Conservation (phyloP, 192 early-diverging fungal genomes). For the Dimargaris verticillata region DNA sequence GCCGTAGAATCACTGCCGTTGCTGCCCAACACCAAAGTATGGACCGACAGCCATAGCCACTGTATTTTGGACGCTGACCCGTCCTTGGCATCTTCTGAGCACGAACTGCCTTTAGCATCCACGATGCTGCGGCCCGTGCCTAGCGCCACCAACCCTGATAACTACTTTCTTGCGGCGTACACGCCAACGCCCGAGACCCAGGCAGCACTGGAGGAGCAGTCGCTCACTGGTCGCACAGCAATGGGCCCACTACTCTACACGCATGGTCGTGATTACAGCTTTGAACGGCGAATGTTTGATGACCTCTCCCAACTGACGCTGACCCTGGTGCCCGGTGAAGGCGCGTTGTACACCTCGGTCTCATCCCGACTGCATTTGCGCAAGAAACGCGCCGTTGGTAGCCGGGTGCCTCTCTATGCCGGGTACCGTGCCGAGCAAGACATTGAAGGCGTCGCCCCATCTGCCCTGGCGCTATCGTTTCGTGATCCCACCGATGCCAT, state of each 20-base stretch:
- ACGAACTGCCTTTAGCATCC: neutral
- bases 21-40: slow-evolving; percentile 6
- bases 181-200: neutral
- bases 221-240: too few species aligned
- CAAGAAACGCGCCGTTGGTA: neutral
- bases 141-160: neutral
- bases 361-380: slow-evolving; percentile 1
- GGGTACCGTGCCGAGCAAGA: too few species aligned
- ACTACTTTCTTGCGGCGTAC: neutral
- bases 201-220: neutral
- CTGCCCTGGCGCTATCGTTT: too few species aligned
- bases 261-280: slow-evolving; percentile 9
- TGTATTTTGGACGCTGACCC: slow-evolving; percentile 6
- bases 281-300: neutral
- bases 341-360: slow-evolving; percentile 2
- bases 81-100: too few species aligned
- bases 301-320: slow-evolving; percentile 6
- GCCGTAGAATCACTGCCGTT: slow-evolving; percentile 1
- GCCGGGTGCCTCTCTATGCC: too few species aligned
- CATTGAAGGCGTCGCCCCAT: too few species aligned
- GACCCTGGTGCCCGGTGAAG: neutral
- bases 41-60: neutral
- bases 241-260: neutral
- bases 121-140: neutral
- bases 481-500: too few species aligned